A percentile compares a stretch with the other conserved stretches of the same genome.
Conservation (phyloP, 768 basidiomycete genomes). For the Pleurotus tuoliensis region DNA sequence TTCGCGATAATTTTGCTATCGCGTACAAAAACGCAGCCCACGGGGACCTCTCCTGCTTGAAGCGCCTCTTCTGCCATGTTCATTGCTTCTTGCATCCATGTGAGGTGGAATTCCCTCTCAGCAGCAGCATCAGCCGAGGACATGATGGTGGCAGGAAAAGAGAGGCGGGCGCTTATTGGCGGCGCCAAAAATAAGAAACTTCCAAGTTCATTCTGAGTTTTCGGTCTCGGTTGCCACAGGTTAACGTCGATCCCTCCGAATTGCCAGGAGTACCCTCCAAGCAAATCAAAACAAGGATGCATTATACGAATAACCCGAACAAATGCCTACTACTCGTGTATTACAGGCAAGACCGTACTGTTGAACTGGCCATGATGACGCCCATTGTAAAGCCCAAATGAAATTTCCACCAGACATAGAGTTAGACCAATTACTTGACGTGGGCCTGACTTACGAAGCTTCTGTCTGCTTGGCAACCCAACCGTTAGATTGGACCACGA, state of each 20-base stretch:
- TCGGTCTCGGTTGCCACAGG: too few relatives aligned
- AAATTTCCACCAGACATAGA: not conserved
- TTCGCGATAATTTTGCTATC: slow-evolving; percentile 72
- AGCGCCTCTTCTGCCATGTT: slow-evolving; percentile 89
- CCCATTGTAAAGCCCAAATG: slow-evolving; percentile 3
- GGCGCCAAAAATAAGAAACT: too few relatives aligned
- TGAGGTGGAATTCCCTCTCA: slow-evolving; percentile 27
- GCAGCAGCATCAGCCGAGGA: not conserved
- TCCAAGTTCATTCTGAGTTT: too few relatives aligned
- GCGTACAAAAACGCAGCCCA: slow-evolving; percentile 93
- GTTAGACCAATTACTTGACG: slow-evolving; percentile 5
- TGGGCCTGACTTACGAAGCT: slow-evolving; percentile 14
- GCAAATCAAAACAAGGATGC: too few relatives aligned
- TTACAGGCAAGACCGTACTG: too few relatives aligned
- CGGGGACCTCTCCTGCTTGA: slow-evolving; percentile 83
- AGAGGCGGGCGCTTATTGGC: too few relatives aligned
- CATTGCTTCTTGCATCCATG: slow-evolving; percentile 85
- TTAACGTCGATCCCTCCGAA: too few relatives aligned
- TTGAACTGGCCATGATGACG: not conserved
- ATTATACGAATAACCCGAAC: too few relatives aligned
- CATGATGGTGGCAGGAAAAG: not conserved
- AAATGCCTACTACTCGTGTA: too few relatives aligned
- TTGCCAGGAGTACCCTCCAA: too few relatives aligned
- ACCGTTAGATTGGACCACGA: slow-evolving; percentile 65
- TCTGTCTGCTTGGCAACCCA: slow-evolving; percentile 28